Conservation (phyloP, 768 basidiomycete genomes). For the Cyclocybe aegerita region DNA sequence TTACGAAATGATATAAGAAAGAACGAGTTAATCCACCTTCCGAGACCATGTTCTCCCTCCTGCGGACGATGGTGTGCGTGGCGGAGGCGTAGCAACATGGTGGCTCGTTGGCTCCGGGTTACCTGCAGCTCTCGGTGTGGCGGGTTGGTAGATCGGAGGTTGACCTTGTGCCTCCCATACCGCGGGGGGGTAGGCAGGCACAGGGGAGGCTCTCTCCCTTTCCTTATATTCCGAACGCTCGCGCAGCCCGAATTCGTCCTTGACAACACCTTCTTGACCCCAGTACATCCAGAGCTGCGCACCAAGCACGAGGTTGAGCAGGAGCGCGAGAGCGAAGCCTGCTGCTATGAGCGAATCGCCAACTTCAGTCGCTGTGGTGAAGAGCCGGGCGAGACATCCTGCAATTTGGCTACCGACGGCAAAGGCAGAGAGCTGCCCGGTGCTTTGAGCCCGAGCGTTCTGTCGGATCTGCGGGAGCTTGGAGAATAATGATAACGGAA, state of each 20-base stretch:
- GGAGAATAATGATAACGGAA: conserved; percentile 89
- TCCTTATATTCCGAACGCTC: conserved; percentile 1
- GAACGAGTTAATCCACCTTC: conserved; percentile 59
- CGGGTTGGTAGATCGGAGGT: conserved; percentile 13
- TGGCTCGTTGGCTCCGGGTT: conserved; percentile 25
- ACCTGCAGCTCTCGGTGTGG: conserved; percentile 4
- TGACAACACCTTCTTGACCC: conserved; percentile 46
- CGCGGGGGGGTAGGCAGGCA: conserved; percentile 9
- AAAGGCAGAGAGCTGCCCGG: conserved; percentile 93
- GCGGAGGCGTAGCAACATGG: conserved; percentile 44
- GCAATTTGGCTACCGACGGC: conserved; percentile 85
- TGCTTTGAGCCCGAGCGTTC: conserved; percentile 73
- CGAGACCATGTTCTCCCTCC: conserved; percentile 71
- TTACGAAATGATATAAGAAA: not conserved
- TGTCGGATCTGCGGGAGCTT: conserved; percentile 93
- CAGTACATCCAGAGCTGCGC: conserved; percentile 84
- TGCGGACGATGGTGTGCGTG: conserved; percentile 38
- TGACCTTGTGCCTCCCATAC: conserved; percentile 15
- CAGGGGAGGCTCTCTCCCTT: conserved; percentile 7
- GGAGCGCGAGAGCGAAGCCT: conserved; percentile 80
- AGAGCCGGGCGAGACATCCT: conserved; percentile 89
- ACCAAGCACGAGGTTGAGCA: conserved; percentile 83
- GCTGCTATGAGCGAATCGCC: conserved; percentile 78
- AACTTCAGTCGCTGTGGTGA: conserved; percentile 91
- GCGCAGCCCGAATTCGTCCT: conserved; percentile 16